phyloP scores from a whole-genome alignment of 1,284 basidiomycete genomes.

The Lignosus rhinocerotis region DNA sequence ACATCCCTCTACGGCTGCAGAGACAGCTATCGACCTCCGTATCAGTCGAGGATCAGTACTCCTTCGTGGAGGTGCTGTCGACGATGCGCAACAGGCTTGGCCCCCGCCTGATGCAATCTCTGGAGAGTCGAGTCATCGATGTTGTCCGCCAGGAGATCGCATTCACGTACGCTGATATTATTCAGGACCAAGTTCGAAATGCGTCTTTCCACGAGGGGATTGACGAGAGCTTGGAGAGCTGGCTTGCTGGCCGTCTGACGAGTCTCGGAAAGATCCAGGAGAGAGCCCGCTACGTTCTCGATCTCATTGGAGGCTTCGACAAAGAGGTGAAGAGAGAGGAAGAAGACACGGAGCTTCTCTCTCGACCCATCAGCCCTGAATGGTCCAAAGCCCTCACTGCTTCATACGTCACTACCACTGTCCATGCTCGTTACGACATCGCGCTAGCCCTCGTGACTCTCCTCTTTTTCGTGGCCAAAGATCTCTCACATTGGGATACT shows the following conservation, averaged over 20 bases:
- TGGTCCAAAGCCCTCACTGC: constrained; percentile 64
- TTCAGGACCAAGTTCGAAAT: constrained; percentile 62
- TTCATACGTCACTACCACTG: constrained; percentile 58
- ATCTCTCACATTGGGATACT: constrained; percentile 62
- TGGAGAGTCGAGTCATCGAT: constrained; percentile 62
- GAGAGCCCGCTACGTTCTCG: constrained; percentile 56
- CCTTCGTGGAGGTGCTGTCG: constrained; percentile 61
- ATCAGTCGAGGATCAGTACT: constrained; percentile 48
- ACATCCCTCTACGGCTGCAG: constrained; percentile 63
- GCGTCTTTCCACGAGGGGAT: constrained; percentile 53
- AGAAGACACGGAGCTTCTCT: constrained; percentile 59
- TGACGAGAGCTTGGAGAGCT: constrained; percentile 58
- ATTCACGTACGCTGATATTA: constrained; percentile 71
- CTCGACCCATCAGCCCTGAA: constrained; percentile 52
- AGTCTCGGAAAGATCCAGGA: constrained; percentile 55
- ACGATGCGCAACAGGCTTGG: constrained; percentile 58
- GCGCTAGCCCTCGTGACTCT: constrained; percentile 64
- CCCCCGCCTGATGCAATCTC: constrained; percentile 49
- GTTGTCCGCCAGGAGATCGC: constrained; percentile 73
- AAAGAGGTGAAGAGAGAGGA: constrained; percentile 72
- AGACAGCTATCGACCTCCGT: constrained; percentile 40
- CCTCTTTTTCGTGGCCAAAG: constrained; percentile 69
- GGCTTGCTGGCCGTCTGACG: constrained; percentile 60
- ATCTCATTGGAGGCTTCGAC: constrained; percentile 70
- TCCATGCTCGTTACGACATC: constrained; percentile 73